Percentiles rank a stretch among this genome's conserved stretches.
These are phyloP conservation scores for Chlorella vulgaris DNA, from an alignment of 139 green algal genomes.

Conservation along the genomic window DNA sequence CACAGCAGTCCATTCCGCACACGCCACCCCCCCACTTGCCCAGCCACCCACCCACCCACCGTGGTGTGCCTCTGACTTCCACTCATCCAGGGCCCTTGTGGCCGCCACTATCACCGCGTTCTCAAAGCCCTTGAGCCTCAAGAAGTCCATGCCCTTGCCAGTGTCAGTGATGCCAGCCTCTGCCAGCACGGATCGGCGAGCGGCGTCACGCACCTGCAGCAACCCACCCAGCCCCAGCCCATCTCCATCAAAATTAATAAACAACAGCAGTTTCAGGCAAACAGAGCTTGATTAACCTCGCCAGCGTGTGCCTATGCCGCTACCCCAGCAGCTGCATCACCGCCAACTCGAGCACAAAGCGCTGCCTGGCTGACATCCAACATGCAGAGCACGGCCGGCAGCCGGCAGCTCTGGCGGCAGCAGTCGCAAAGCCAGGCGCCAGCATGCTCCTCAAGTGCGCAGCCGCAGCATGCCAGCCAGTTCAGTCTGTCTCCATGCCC, in stretches of 20 bases:
- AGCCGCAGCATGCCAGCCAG: no score
- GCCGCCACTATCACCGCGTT: slow-evolving; percentile 76
- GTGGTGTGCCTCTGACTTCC: slow-evolving; percentile 55
- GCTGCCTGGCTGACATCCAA: background rate
- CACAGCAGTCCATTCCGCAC: background rate
- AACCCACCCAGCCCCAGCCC: no score
- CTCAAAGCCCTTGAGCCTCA: slow-evolving; percentile 84
- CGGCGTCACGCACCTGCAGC: slow-evolving; percentile 16
- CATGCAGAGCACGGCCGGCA: background rate
- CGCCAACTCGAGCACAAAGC: background rate
- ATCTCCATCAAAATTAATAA: no score
- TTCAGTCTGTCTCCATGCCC: no score
- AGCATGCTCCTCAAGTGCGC: no score
- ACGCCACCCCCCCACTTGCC: no score
- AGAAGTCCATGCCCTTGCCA: slow-evolving; percentile 39
- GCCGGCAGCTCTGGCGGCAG: no score
- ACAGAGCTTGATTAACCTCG: no score
- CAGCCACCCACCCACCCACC: slow-evolving; percentile 16
- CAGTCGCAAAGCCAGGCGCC: no score
- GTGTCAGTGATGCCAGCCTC: slow-evolving; percentile 24
- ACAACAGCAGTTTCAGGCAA: no score
- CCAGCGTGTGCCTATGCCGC: no score
- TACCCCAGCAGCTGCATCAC: no score
- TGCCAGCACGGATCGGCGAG: slow-evolving; percentile 28
- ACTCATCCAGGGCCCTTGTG: slow-evolving; percentile 76